Percentiles rank a stretch among this genome's conserved stretches.
These are phyloP conservation scores for Epipyxis sp. DNA, from an alignment of 108 stramenopile species.

Conservation along the genomic window DNA sequence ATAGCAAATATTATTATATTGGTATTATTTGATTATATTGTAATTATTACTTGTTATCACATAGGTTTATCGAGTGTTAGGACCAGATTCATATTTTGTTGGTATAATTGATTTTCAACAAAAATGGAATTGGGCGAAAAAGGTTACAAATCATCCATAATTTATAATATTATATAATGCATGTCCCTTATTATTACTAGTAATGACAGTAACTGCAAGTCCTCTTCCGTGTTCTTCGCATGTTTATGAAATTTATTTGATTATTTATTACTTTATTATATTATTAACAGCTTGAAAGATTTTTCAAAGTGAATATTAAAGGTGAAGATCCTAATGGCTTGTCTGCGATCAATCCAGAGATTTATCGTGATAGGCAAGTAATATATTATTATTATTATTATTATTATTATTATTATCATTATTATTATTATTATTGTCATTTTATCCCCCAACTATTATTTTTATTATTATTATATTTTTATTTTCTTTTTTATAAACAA, in stretches of 20 bases:
- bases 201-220: no score
- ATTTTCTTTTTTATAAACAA: no score
- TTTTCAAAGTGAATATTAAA: conserved; percentile 3
- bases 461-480: no score
- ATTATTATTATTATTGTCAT: no score
- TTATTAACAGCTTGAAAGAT: neutral
- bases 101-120: conserved; percentile 22
- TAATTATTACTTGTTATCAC: no score
- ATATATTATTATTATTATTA: neutral
- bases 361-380: neutral
- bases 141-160: neutral
- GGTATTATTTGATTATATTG: no score
- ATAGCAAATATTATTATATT: no score
- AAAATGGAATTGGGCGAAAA: neutral
- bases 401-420: no score
- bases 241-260: neutral
- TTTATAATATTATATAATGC: no score
- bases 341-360: neutral
- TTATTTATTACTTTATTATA: neutral
- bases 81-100: conserved; percentile 8
- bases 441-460: no score
- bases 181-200: no score
- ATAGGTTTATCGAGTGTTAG: neutral
- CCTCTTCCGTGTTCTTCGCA: neutral
- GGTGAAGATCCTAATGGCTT: neutral